Evolutionary conservation across 768 basidiomycete genomes (phyloP).

Genomic region (Psilocybe cubensis): DNA sequence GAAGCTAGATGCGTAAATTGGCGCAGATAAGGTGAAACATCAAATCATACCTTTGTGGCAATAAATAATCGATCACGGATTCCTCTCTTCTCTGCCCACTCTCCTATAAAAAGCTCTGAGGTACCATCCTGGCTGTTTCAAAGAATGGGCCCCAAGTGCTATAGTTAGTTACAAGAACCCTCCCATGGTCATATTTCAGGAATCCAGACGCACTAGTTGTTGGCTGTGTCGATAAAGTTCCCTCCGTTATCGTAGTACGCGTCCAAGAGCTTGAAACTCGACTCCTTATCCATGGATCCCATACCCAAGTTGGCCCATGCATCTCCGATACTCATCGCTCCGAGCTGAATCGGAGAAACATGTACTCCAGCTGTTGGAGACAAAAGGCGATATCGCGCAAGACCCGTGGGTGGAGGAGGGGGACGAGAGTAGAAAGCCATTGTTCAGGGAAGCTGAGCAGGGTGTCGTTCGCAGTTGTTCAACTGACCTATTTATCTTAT

Average conservation of each 20-base stretch:
- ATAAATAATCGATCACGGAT: slow-evolving; percentile 54
- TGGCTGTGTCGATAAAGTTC: slow-evolving; percentile 54
- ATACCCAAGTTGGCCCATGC: slow-evolving; percentile 34
- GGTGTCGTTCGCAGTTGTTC: background rate
- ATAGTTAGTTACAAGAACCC: background rate
- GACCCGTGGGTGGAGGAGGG: slow-evolving; percentile 32
- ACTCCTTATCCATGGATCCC: slow-evolving; percentile 45
- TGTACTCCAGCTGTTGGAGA: slow-evolving; percentile 40
- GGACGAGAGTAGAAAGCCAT: slow-evolving; percentile 17
- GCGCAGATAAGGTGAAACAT: slow-evolving; percentile 9
- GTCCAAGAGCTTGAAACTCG: slow-evolving; percentile 50
- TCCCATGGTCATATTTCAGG: background rate
- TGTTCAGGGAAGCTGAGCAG: background rate
- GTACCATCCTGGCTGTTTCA: slow-evolving; percentile 50
- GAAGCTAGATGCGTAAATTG: background rate
- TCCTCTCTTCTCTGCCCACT: slow-evolving; percentile 51
- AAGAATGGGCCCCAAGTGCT: background rate
- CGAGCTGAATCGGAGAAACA: slow-evolving; percentile 47
- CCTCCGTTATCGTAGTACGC: slow-evolving; percentile 47
- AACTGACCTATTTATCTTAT: too few species aligned
- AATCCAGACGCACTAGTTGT: slow-evolving; percentile 37
- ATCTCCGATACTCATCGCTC: slow-evolving; percentile 48
- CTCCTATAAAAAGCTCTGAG: slow-evolving; percentile 57
- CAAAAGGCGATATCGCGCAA: slow-evolving; percentile 38
- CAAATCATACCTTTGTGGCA: slow-evolving; percentile 41